Base-by-base conservation (phyloP, 1,284 basidiomycete genomes). In the Tremellales sp. region DNA sequence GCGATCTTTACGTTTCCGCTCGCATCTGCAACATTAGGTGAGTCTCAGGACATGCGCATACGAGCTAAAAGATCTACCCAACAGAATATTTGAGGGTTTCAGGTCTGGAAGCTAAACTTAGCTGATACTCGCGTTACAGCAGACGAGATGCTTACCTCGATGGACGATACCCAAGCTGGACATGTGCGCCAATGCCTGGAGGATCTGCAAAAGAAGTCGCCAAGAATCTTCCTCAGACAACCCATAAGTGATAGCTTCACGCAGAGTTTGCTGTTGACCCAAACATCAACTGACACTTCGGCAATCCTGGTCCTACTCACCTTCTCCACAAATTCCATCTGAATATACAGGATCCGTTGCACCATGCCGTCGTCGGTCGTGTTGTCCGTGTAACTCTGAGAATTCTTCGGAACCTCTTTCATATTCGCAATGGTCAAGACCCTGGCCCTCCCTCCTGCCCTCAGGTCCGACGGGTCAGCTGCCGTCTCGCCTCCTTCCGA, bases 151-250 rank as follows among this genome's bases (percentile, higher is more conserved):
- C 55, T 40, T 29, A 60, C 55, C 60, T 39, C 93, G 80, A 73
- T 97, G 92, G 24, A 97, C 85, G 57, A 97, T 93, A 22, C 87
- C 87, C 39, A 89, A 77, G 24, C 82, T 83, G 13, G 86, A 83
- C 81, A 97, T 92, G 60, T 97, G 89, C 0, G 87, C 85, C 3
- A 97, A 77, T 0, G 92, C 93, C 54, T 95, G 90, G n/a, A 97
- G 72, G 43, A 94, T 84, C 71, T 97, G 91, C 40, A 87, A 83
- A 62, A 97, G 88, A 16, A 97, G 74, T 24, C 86, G 75, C 93
- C 93, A 97, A 0, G 84, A 83, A 54, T 94, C 88, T 37, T 88
- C 82, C 68, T 90, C 87, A 0, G 78, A 77, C 3, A 94, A 73
- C 0, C 86, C 86, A 56, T 88, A 85, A 14, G 83, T 82, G 37